A percentile compares a stretch with the other conserved stretches of the same genome.
Evolutionary conservation across 2,329 filamentous ascomycete genomes (phyloP).

Genomic region (Colletotrichum sp.): DNA sequence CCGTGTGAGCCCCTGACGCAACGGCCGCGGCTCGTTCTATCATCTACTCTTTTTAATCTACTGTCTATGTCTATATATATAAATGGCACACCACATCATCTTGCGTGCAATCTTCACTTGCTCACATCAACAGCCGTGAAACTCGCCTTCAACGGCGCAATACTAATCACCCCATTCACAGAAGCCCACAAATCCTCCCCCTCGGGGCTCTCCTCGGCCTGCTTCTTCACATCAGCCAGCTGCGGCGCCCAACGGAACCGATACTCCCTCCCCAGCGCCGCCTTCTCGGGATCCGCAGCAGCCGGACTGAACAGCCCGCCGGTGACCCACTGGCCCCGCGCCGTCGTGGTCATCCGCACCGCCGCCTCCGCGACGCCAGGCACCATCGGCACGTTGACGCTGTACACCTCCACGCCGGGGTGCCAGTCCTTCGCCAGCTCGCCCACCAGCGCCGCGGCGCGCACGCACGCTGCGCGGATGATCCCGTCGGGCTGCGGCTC

Average conservation of each 20-base stretch:
- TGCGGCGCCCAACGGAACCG: constrained; percentile 22
- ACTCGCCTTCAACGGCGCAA: constrained; percentile 18
- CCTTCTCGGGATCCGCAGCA: constrained; percentile 11
- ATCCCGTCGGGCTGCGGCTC: constrained; percentile 67
- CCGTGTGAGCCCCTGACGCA: constrained; percentile 29
- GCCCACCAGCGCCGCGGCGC: constrained; percentile 66
- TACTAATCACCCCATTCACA: constrained; percentile 17
- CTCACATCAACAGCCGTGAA: constrained; percentile 15
- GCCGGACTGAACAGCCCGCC: constrained; percentile 37
- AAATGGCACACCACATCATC: neutral
- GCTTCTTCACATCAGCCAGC: constrained; percentile 19
- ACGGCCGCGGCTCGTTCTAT: neutral
- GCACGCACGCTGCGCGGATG: constrained; percentile 64
- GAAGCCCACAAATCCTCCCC: constrained; percentile 24
- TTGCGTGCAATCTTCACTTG: neutral
- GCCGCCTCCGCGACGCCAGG: constrained; percentile 64
- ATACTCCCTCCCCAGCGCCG: neutral
- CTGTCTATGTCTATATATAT: neutral
- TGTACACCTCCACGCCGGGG: constrained; percentile 66
- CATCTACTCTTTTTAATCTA: neutral
- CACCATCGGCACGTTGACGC: constrained; percentile 71
- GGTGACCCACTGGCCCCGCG: constrained; percentile 71
- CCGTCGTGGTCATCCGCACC: constrained; percentile 70
- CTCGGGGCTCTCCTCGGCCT: constrained; percentile 15
- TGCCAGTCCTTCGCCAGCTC: constrained; percentile 64